Percentiles rank a stretch among this genome's conserved stretches.
These are phyloP conservation scores for Trametes meyenii DNA, from an alignment of 768 basidiomycete genomes.

Conservation along the genomic window DNA sequence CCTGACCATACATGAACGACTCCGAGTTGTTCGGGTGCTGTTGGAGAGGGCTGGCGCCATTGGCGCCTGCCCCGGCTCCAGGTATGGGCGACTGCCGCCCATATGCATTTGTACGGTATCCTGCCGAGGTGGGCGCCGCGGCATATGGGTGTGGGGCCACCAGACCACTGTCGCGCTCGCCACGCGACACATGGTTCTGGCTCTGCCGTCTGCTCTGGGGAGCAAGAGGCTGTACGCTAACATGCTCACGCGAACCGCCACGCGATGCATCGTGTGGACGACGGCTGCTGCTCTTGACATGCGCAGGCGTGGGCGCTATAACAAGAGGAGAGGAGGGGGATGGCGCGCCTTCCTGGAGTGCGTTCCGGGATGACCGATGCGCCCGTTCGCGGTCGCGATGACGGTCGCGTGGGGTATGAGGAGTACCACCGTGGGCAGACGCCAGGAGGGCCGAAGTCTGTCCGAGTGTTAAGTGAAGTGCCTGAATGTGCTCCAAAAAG, in stretches of 20 bases:
- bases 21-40: constrained; percentile 53
- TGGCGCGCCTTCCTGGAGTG: constrained; percentile 49
- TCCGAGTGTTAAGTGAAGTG: constrained; percentile 10
- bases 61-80: constrained; percentile 38
- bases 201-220: constrained; percentile 70
- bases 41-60: constrained; percentile 36
- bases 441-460: constrained; percentile 46
- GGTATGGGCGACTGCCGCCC: constrained; percentile 50
- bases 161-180: constrained; percentile 44
- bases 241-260: constrained; percentile 50
- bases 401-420: constrained; percentile 57
- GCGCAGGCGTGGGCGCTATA: constrained; percentile 65
- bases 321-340: constrained; percentile 62
- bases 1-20: constrained; percentile 64
- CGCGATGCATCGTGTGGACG: constrained; percentile 53
- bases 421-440: constrained; percentile 55
- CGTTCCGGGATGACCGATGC: constrained; percentile 52
- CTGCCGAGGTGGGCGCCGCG: constrained; percentile 57
- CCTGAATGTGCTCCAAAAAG: constrained; percentile 21
- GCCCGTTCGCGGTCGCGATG: constrained; percentile 46
- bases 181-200: constrained; percentile 48
- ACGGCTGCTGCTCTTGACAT: constrained; percentile 61
- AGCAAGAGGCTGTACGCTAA: constrained; percentile 67
- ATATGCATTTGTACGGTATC: constrained; percentile 56
- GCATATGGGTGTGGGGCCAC: constrained; percentile 75